Evolutionary conservation across 768 basidiomycete genomes (phyloP).

Genomic region (Russula lepida): DNA sequence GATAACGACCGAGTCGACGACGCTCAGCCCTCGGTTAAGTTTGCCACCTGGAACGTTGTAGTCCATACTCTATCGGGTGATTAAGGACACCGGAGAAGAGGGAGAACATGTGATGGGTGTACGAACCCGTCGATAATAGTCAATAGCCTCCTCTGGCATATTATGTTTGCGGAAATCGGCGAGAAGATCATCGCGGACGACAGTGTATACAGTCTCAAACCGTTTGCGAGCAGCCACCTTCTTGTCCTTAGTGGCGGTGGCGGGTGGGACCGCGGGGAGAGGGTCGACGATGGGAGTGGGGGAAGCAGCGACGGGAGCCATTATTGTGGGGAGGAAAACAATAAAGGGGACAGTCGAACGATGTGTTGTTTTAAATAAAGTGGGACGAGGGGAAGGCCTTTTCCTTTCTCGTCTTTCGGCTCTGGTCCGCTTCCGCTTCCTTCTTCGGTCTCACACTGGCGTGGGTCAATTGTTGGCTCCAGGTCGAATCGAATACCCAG

Average conservation of each 20-base stretch:
- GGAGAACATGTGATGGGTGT: not conserved
- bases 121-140: conserved; percentile 78
- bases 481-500: not conserved
- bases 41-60: conserved; percentile 97
- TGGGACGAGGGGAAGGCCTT: not conserved
- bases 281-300: not conserved
- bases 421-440: not conserved
- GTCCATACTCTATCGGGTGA: conserved; percentile 56
- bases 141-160: conserved; percentile 77
- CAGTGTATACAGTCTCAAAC: conserved; percentile 67
- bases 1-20: conserved; percentile 89
- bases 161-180: conserved; percentile 54
- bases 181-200: conserved; percentile 72
- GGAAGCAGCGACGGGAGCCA: conserved; percentile 16
- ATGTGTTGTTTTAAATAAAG: not conserved
- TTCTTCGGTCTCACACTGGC: no score
- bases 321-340: not conserved
- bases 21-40: conserved; percentile 93
- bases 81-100: not conserved
- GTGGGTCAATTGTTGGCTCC: not conserved
- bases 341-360: not conserved
- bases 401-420: not conserved
- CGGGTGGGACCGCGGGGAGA: not conserved
- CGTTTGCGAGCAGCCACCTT: conserved; percentile 35
- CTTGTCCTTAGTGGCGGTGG: conserved; percentile 1